Conservation (phyloP, 139 green algal genomes). For the Chlorella ohadii region DNA sequence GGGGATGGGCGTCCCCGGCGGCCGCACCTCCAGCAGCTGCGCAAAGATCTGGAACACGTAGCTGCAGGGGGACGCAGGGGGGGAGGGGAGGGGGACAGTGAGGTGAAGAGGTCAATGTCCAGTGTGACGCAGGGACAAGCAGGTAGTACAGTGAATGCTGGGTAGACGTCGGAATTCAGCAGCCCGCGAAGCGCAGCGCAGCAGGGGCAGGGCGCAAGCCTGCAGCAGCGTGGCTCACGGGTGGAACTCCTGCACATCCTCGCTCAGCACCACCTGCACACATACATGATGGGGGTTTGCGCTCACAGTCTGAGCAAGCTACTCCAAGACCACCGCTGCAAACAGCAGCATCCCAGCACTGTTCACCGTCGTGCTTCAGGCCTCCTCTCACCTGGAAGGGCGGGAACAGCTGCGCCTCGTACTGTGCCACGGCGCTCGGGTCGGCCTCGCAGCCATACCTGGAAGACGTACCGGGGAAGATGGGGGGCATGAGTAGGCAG, state of each 20-base stretch:
- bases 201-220: background rate
- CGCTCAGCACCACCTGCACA: slow-evolving; percentile 71
- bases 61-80: background rate
- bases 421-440: slow-evolving; percentile 48
- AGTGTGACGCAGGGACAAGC: no score
- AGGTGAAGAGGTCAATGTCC: background rate
- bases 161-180: no score
- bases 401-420: slow-evolving; percentile 93
- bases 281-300: no score
- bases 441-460: slow-evolving; percentile 41
- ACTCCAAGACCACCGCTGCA: no score
- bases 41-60: slow-evolving; percentile 95
- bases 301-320: no score
- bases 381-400: slow-evolving; percentile 77
- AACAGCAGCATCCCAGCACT: no score
- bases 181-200: background rate
- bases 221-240: slow-evolving; percentile 26
- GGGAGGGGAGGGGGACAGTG: slow-evolving; percentile 41
- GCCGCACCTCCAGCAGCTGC: slow-evolving; percentile 90
- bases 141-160: no score
- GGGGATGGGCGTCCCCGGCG: slow-evolving; percentile 50
- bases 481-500: no score
- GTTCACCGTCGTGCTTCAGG: no score
- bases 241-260: slow-evolving; percentile 90
- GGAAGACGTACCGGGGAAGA: no score